A percentile compares a stretch with the other conserved stretches of the same genome.
phyloP scores from a whole-genome alignment of 176 grass and related monocot species.

The Cenchrus fungigraminus region DNA sequence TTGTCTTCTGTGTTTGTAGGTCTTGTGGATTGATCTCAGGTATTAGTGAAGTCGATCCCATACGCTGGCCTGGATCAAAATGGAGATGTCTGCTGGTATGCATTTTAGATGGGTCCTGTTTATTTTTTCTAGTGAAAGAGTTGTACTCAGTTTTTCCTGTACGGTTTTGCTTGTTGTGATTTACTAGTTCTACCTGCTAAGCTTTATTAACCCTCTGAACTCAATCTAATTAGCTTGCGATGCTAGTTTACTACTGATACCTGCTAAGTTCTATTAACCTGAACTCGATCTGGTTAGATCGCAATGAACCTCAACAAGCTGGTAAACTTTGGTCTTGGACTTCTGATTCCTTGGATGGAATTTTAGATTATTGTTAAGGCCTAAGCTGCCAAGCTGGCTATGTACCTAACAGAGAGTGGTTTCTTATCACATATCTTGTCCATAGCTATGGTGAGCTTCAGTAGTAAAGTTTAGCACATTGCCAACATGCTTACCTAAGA shows the following conservation, averaged over 20 bases:
- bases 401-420: not conserved
- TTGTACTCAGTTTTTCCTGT: not conserved
- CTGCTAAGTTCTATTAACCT: not conserved
- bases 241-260: not conserved
- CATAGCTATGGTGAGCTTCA: not conserved
- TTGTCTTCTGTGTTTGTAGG: conserved; percentile 53
- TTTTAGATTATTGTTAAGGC: not conserved
- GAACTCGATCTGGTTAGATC: not conserved
- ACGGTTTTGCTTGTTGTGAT: not conserved
- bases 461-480: not conserved
- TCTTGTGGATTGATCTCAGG: conserved; percentile 78
- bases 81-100: conserved; percentile 92
- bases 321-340: not conserved
- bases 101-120: conserved; percentile 22
- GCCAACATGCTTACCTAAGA: too few relatives aligned
- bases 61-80: conserved; percentile 89
- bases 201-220: not conserved
- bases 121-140: not conserved
- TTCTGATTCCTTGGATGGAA: not conserved
- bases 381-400: not conserved
- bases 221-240: not conserved
- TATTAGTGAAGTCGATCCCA: conserved; percentile 76
- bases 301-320: not conserved
- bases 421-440: not conserved
- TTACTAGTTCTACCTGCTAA: not conserved